Conservation (phyloP, 2,329 filamentous ascomycete species). For the Claviceps fusiformis region DNA sequence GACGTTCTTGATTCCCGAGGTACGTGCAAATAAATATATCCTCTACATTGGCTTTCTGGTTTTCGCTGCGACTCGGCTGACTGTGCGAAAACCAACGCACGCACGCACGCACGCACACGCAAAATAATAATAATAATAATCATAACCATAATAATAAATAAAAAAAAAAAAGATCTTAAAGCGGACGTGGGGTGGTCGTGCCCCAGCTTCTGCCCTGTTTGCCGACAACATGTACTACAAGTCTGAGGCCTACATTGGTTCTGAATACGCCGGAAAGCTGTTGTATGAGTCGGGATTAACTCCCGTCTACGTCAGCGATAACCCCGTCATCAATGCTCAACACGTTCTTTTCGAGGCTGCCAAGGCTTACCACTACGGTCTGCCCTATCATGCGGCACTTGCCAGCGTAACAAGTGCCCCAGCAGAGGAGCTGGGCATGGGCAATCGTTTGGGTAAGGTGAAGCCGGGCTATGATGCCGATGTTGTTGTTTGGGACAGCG, state of each 20-base stretch:
- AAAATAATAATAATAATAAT: no score
- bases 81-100: not conserved
- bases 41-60: not conserved
- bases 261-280: conserved; percentile 52
- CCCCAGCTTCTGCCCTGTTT: conserved; percentile 49
- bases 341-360: conserved; percentile 54
- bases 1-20: conserved; percentile 52
- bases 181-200: conserved; percentile 37
- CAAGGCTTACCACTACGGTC: conserved; percentile 44
- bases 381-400: conserved; percentile 46
- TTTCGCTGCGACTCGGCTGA: not conserved
- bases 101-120: no score
- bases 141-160: no score
- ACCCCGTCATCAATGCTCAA: conserved; percentile 56
- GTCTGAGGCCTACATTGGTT: conserved; percentile 49
- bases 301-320: conserved; percentile 56
- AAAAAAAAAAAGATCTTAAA: conserved; percentile 33
- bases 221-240: conserved; percentile 65
- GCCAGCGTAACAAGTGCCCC: conserved; percentile 45
- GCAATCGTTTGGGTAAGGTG: conserved; percentile 44
- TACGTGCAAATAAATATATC: conserved; percentile 13
- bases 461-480: conserved; percentile 50
- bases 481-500: conserved; percentile 48
- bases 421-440: conserved; percentile 43
- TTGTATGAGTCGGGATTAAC: conserved; percentile 52